Evolutionary conservation across 345 rosid genomes (phyloP).

Genomic region (Erodium maritimum): DNA sequence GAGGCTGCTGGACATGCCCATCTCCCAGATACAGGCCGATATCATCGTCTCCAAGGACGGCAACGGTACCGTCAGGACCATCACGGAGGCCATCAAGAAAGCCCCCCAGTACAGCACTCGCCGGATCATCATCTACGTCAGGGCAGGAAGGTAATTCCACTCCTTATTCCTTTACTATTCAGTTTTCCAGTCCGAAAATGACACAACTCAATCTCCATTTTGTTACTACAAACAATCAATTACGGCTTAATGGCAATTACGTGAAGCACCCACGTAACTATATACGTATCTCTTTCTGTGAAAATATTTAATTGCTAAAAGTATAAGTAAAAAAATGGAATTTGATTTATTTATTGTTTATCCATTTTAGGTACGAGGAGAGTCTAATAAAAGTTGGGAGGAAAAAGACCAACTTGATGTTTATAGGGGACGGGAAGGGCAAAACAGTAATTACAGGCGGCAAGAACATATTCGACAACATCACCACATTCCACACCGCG

Average conservation of each 20-base stretch:
- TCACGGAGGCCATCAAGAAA: slow-evolving; percentile 78
- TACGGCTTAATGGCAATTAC: no score
- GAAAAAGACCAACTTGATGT: slow-evolving; percentile 80
- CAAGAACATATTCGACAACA: slow-evolving; percentile 39
- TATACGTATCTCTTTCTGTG: no score
- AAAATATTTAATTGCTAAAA: no score
- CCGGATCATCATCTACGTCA: slow-evolving; percentile 73
- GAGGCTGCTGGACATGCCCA: slow-evolving; percentile 39
- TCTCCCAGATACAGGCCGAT: slow-evolving; percentile 60
- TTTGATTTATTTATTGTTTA: not conserved
- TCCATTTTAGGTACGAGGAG: slow-evolving; percentile 56
- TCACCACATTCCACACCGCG: slow-evolving; percentile 93
- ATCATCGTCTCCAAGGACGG: slow-evolving; percentile 76
- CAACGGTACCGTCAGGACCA: slow-evolving; percentile 72
- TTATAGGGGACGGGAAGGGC: slow-evolving; percentile 87
- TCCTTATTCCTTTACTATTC: not conserved
- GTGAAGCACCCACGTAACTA: no score
- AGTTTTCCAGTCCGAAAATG: no score
- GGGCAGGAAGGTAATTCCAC: slow-evolving; percentile 69
- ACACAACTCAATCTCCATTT: no score
- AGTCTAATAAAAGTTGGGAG: slow-evolving; percentile 65
- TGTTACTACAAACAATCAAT: no score
- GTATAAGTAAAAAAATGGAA: no score
- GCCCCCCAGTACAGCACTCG: slow-evolving; percentile 61
- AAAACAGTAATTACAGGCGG: slow-evolving; percentile 60